phyloP scores from a whole-genome alignment of 1,284 basidiomycete genomes.

The Apiotrichum gracile region DNA sequence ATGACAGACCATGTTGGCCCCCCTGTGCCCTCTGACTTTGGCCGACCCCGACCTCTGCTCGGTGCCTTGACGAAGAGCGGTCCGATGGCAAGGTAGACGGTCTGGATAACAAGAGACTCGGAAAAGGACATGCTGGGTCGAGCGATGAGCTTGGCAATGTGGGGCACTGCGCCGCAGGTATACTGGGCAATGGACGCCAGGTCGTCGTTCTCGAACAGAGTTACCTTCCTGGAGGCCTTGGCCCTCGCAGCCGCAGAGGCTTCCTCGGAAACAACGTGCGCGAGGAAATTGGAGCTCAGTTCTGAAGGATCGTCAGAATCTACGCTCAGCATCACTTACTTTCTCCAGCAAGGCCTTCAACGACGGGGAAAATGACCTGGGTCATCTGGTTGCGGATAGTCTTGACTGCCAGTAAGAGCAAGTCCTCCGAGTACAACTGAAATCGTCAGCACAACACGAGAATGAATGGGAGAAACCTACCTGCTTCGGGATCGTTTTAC shows the following conservation, averaged over 20 bases:
- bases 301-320: slow-evolving; percentile 17
- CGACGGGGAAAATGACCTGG: slow-evolving; percentile 76
- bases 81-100: slow-evolving; percentile 83
- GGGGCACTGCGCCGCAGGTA: slow-evolving; percentile 50
- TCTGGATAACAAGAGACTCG: slow-evolving; percentile 79
- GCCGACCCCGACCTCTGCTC: slow-evolving; percentile 44
- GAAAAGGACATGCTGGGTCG: slow-evolving; percentile 62
- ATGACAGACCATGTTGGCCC: slow-evolving; percentile 50
- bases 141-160: slow-evolving; percentile 43
- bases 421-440: slow-evolving; percentile 84
- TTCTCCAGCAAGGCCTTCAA: slow-evolving; percentile 60
- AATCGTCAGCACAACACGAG: slow-evolving; percentile 11
- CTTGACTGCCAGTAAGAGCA: slow-evolving; percentile 69
- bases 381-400: slow-evolving; percentile 73
- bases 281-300: slow-evolving; percentile 52
- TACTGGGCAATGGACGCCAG: slow-evolving; percentile 61
- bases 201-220: slow-evolving; percentile 48
- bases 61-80: slow-evolving; percentile 82
- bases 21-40: slow-evolving; percentile 57
- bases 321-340: slow-evolving; percentile 21
- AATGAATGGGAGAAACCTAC: slow-evolving; percentile 48
- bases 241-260: slow-evolving; percentile 38
- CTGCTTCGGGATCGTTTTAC: slow-evolving; percentile 75
- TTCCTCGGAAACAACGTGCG: slow-evolving; percentile 53
- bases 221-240: slow-evolving; percentile 7